Base-by-base conservation (phyloP, 1,284 basidiomycete genomes). In the Cutaneotrichosporon sp. region DNA sequence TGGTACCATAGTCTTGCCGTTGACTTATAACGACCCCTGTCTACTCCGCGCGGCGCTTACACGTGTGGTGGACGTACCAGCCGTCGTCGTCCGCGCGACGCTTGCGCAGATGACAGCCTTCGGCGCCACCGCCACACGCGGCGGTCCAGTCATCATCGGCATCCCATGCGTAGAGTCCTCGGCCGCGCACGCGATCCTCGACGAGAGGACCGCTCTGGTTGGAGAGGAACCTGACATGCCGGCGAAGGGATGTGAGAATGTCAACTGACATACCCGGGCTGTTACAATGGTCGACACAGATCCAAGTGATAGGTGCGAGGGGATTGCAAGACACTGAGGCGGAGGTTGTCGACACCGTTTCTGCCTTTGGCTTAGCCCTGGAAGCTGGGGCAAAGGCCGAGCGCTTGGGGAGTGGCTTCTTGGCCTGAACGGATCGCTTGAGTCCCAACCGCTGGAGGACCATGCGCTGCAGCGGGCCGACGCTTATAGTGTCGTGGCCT, bases 211-310 rank as follows among this genome's bases (percentile, higher is more conserved):
- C 51, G 17, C 56, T 55, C 19, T 49, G 39, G 35, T 60, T 53
- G 3, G 57, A 61, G 3, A 70, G 52, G 46, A 64, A 70, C 5
- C 47, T 38, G 8, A 72, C 46, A 19, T 59, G 55, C 5, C 48
- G 54, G 26, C 54, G 47, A 5, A 72, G 46, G 1, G 46, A 20
- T 1, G 46, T 39, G 9, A 62, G 45, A 10, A 56, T 51, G 14
- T n/a, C 33, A 0, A 61, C 35, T 9, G 61, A 61, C 20, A 58
- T 42, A 27, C 62, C 55, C 19, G 66, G 54, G 11, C 35, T n/a
- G 31, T 62, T 61, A 50, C 70, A 72, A 29, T 63, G 51, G 52
- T 71, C 68, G 20, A 69, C 22, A 45, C 61, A 62, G 22, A 72
- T 53, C 67, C 68, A 72, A 1, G 34, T 57, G 48, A 72, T 60